A percentile compares a stretch with the other conserved stretches of the same genome.
Conservation (phyloP, 2,329 filamentous ascomycete species). For the Epichloe gansuensis region DNA sequence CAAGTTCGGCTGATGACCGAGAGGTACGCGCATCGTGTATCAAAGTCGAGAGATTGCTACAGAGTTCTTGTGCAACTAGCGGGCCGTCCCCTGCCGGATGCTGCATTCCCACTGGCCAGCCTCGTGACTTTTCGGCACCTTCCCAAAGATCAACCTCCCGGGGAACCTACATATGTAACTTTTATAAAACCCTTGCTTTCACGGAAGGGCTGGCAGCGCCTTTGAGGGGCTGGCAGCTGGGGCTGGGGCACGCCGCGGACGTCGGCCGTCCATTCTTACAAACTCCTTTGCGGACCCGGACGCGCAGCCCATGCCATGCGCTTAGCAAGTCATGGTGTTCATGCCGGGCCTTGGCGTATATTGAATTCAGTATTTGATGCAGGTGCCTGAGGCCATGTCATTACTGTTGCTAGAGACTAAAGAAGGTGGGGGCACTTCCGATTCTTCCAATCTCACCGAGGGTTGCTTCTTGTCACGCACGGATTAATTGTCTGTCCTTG, state of each 20-base stretch:
- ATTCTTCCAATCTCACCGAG: not conserved
- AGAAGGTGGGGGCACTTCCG: not conserved
- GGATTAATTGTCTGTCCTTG: not conserved
- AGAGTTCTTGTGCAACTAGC: not conserved
- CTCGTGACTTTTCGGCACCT: slow-evolving; percentile 2
- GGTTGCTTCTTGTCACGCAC: not conserved
- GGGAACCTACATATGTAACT: no score
- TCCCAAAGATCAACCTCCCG: no score
- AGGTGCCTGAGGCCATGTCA: slow-evolving; percentile 1
- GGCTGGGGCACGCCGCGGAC: no score
- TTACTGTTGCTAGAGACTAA: not conserved
- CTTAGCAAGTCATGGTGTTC: no score
- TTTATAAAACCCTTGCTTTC: no score
- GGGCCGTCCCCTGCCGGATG: not conserved
- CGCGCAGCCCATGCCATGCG: no score
- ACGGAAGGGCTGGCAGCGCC: no score
- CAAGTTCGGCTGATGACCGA: not conserved
- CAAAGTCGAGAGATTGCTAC: not conserved
- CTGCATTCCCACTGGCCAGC: slow-evolving; percentile 1
- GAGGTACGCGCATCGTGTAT: not conserved
- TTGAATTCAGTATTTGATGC: slow-evolving; percentile 1
- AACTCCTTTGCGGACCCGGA: no score
- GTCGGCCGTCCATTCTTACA: no score
- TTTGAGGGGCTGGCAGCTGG: no score
- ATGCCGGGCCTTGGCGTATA: not conserved